Percentiles rank a stretch among this genome's conserved stretches.
These are phyloP conservation scores for Gaeumannomyces tritici DNA, from an alignment of 2,329 filamentous ascomycete species.

Conservation along the genomic window DNA sequence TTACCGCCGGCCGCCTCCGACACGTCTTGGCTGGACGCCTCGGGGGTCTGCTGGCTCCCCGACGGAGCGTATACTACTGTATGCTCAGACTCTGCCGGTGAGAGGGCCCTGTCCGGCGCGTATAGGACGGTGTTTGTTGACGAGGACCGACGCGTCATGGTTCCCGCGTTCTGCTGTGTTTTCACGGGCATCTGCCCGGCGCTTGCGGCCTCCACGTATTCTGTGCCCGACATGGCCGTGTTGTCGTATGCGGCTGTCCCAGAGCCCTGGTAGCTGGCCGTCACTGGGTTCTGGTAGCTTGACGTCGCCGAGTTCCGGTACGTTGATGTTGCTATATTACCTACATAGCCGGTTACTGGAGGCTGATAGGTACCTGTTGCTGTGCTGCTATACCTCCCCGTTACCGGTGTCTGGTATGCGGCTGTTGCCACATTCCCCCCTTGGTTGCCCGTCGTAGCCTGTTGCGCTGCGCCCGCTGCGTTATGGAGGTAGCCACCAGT, in stretches of 20 bases:
- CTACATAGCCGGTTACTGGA: too few species aligned
- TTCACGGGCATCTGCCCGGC: too few species aligned
- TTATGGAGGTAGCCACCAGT: background rate
- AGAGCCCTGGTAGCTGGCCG: background rate
- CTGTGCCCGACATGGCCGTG: background rate
- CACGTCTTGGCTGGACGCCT: background rate
- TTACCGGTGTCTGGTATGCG: background rate
- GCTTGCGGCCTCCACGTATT: background rate
- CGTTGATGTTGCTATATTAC: too few species aligned
- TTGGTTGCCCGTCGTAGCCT: background rate
- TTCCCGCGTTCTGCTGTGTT: background rate
- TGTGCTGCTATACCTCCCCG: background rate
- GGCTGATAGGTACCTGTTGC: background rate
- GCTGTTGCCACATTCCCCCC: background rate
- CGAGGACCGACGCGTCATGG: too few species aligned
- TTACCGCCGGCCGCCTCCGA: background rate
- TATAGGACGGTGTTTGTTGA: too few species aligned
- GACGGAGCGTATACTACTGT: background rate
- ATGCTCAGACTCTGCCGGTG: background rate
- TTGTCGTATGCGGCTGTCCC: background rate
- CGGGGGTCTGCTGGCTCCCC: background rate
- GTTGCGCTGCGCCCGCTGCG: background rate
- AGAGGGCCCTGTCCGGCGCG: background rate
- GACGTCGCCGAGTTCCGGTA: background rate
- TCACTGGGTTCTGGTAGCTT: background rate